Evolutionary conservation across 176 grass and related monocot species (phyloP).

Genomic region (Oryza glumipatula): DNA sequence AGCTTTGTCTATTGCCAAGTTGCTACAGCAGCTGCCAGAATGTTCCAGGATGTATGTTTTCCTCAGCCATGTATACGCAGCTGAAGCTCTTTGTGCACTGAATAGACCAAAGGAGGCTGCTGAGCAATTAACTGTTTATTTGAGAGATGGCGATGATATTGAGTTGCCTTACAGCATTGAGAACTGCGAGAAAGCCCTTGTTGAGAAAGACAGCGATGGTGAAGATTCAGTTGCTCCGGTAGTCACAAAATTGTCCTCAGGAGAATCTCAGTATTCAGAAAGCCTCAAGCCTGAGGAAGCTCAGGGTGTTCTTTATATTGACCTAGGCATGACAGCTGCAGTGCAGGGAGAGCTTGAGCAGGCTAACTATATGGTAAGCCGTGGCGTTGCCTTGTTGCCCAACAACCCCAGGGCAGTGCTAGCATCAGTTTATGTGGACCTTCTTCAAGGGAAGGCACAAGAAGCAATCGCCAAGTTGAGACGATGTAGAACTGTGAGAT

Average conservation of each 20-base stretch:
- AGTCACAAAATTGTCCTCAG: conserved; percentile 41
- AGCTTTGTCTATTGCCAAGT: conserved; percentile 63
- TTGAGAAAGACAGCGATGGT: conserved; percentile 68
- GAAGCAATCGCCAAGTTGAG: conserved; percentile 74
- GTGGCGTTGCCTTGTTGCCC: conserved; percentile 54
- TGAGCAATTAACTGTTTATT: conserved; percentile 65
- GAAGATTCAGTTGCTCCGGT: conserved; percentile 51
- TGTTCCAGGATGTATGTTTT: conserved; percentile 75
- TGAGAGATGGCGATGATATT: conserved; percentile 58
- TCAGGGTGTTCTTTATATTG: conserved; percentile 60
- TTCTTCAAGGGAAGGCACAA: conserved; percentile 71
- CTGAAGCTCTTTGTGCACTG: conserved; percentile 74
- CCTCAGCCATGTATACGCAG: conserved; percentile 75
- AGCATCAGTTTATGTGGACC: conserved; percentile 80
- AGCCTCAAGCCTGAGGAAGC: conserved; percentile 65
- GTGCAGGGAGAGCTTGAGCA: conserved; percentile 73
- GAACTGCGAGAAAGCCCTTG: conserved; percentile 54
- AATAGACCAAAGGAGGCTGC: conserved; percentile 67
- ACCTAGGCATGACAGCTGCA: conserved; percentile 64
- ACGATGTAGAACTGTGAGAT: conserved; percentile 76
- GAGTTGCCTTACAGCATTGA: conserved; percentile 67
- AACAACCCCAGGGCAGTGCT: conserved; percentile 76
- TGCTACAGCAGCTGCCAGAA: conserved; percentile 52
- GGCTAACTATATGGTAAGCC: conserved; percentile 58
- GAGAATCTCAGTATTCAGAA: conserved; percentile 39